Conservation (phyloP, 768 basidiomycete genomes). For the Fomitopsis pulvina region DNA sequence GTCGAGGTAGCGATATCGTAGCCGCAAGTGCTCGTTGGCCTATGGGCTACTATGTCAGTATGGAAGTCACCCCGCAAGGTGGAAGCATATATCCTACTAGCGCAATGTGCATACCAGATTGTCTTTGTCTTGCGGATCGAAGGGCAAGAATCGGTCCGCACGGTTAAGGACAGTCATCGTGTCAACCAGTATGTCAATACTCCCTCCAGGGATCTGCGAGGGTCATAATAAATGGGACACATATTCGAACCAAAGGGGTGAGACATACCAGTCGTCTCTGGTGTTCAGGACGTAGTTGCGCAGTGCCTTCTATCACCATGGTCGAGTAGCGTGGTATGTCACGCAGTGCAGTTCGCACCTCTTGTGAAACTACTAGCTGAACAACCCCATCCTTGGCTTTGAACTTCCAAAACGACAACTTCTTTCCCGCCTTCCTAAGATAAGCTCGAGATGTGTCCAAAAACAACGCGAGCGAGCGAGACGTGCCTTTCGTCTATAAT, state of each 20-base stretch:
- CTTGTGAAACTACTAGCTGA: constrained; percentile 65
- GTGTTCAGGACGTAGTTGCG: constrained; percentile 55
- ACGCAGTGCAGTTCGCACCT: constrained; percentile 29
- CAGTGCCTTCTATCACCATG: constrained; percentile 67
- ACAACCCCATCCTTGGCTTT: constrained; percentile 71
- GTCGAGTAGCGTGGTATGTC: constrained; percentile 71
- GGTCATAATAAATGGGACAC: not conserved
- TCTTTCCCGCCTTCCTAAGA: constrained; percentile 56
- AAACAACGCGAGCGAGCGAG: constrained; percentile 6
- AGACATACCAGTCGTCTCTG: constrained; percentile 50
- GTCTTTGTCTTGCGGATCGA: constrained; percentile 71
- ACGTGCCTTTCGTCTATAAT: constrained; percentile 76
- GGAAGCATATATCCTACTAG: constrained; percentile 4
- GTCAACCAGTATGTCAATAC: constrained; percentile 75
- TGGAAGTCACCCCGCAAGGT: not conserved
- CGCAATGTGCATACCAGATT: constrained; percentile 51
- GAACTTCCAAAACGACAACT: constrained; percentile 80
- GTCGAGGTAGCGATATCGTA: constrained; percentile 85
- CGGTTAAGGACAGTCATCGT: constrained; percentile 74
- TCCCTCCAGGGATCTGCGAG: constrained; percentile 53
- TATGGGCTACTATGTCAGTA: constrained; percentile 21
- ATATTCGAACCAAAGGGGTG: not conserved
- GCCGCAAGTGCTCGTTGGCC: constrained; percentile 83
- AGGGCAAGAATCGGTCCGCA: constrained; percentile 67
- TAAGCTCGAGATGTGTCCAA: not conserved